Conservation (phyloP, 208 protist species). For the Polymyxa betae region DNA sequence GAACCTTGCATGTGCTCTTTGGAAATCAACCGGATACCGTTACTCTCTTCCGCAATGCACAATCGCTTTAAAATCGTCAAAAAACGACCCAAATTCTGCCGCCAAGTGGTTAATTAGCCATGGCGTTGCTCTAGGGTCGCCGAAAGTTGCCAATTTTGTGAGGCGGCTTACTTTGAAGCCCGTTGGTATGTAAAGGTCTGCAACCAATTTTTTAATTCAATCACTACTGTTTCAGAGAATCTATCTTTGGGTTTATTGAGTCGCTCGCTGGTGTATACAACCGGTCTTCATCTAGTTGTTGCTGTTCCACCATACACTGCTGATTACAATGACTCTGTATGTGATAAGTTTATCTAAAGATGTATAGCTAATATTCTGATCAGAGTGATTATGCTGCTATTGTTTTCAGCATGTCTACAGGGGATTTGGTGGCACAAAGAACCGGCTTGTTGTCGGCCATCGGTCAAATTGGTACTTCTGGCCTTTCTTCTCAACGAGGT, state of each 20-base stretch:
- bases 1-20: background rate
- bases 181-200: no score
- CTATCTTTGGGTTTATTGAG: background rate
- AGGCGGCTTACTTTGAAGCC: background rate
- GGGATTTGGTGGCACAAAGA: background rate
- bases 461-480: background rate
- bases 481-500: background rate
- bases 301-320: slow-evolving; percentile 20
- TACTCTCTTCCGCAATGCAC: background rate
- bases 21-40: background rate
- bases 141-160: background rate
- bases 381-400: slow-evolving; percentile 11
- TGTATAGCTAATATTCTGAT: background rate
- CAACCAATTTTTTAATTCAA: no score
- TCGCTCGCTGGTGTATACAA: slow-evolving; percentile 19
- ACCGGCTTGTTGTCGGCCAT: background rate
- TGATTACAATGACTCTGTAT: slow-evolving; percentile 32
- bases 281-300: slow-evolving; percentile 7
- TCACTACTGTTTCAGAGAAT: no score
- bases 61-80: slow-evolving; percentile 2
- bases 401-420: background rate
- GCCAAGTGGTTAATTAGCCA: slow-evolving; percentile 6
- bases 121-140: background rate
- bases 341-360: background rate
- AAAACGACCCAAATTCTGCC: slow-evolving; percentile 27